phyloP scores from a whole-genome alignment of 2,329 filamentous ascomycete species.

The Exophiala calicioides region DNA sequence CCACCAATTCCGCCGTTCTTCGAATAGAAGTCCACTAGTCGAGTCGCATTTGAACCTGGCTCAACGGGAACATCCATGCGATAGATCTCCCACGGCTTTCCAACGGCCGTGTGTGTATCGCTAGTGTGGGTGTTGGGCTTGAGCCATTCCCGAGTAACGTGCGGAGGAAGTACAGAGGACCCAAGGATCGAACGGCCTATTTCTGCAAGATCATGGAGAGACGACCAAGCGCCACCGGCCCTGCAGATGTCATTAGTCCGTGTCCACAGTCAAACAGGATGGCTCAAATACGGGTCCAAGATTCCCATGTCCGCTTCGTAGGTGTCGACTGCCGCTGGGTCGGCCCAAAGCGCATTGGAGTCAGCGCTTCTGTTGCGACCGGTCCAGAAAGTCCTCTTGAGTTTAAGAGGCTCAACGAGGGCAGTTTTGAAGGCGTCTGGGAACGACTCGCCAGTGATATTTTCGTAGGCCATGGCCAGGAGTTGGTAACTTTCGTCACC shows the following conservation, averaged over 20 bases:
- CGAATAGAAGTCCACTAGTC: constrained; percentile 40
- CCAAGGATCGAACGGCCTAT: constrained; percentile 49
- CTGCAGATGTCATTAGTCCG: constrained; percentile 46
- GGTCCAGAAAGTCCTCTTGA: constrained; percentile 41
- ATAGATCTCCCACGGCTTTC: constrained; percentile 49
- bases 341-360: constrained; percentile 41
- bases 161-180: constrained; percentile 39
- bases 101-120: constrained; percentile 37
- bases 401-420: constrained; percentile 39
- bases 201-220: constrained; percentile 43
- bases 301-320: constrained; percentile 8
- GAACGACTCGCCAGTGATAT: constrained; percentile 42
- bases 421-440: constrained; percentile 30
- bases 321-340: constrained; percentile 25
- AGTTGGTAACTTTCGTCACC: constrained; percentile 42
- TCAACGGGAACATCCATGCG: constrained; percentile 16
- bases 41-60: constrained; percentile 9
- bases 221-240: constrained; percentile 48
- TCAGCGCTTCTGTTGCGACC: constrained; percentile 33
- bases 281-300: constrained; percentile 33
- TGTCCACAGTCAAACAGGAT: no score
- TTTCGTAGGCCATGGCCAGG: constrained; percentile 42
- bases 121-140: constrained; percentile 44
- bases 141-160: constrained; percentile 48
- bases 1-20: constrained; percentile 45